These are phyloP conservation scores for Chionographis japonica DNA, from an alignment of 106 monocot genomes.

Conservation along the genomic window DNA sequence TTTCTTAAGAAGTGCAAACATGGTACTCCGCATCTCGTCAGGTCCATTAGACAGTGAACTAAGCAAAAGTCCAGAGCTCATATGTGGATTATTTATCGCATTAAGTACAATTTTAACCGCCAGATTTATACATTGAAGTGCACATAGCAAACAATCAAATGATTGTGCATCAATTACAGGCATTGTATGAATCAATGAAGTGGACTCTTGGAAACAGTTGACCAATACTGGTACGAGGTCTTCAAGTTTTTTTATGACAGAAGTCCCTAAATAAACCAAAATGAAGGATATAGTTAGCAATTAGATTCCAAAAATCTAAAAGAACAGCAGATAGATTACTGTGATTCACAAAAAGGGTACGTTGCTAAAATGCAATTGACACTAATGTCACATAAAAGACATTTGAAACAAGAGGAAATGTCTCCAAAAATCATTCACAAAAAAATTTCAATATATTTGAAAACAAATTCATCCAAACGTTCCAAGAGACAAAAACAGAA, in stretches of 20 bases:
- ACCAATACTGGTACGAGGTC: conserved; percentile 63
- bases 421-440: no score
- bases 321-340: neutral
- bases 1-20: conserved; percentile 37
- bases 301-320: neutral
- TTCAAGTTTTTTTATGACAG: conserved; percentile 46
- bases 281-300: neutral
- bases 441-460: no score
- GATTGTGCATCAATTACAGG: conserved; percentile 35
- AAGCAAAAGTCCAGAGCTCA: neutral
- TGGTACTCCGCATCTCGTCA: conserved; percentile 11
- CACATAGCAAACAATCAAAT: conserved; percentile 52
- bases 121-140: conserved; percentile 60
- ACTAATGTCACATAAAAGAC: no score
- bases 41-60: conserved; percentile 7
- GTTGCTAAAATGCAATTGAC: no score
- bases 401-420: no score
- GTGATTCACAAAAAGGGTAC: neutral
- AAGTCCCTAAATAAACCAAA: conserved; percentile 24
- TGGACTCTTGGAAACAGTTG: conserved; percentile 68
- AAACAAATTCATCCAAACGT: no score
- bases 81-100: conserved; percentile 18
- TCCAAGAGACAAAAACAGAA: no score
- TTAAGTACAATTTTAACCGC: conserved; percentile 29
- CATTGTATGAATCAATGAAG: conserved; percentile 21